Evolutionary conservation across 2,329 filamentous ascomycete genomes (phyloP), one percentile per base, ranked within the genome.

Genomic region (Neofusicoccum sp.): DNA sequence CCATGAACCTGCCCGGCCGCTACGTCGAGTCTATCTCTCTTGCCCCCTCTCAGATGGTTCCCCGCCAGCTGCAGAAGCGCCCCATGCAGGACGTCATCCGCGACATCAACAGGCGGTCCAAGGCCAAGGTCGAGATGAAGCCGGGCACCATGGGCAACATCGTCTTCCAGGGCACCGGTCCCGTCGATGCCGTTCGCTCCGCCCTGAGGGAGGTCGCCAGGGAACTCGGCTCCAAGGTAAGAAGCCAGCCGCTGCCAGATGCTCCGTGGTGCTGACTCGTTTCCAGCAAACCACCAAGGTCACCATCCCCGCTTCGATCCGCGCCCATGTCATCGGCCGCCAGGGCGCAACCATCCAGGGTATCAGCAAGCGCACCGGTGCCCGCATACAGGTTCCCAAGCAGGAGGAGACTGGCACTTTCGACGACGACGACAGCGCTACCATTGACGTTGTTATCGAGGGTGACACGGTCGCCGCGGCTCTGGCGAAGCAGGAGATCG

Each of bases 291-390:
- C 83, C 57, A 82, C 90, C 70, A 88, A 86, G 65, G 86, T 98
- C 51, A 82, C 90, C 2, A 89, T 99, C 65, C 95, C 93, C 57
- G 84, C 88, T 51, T 93, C 91, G 40, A 86, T 91, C 24, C 87
- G 92, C 63, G 86, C 93, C 58, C 89, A 93, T 75, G 93, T 99
- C 75, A 98, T 99, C 73, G 96, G 95, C 68, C 92, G 91, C 71
- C 88, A 89, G 71, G 96, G 96, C 62, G 85, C 91, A 28, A 93
- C 89, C 63, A 96, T 99, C 73, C 93, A 96, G 78, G 85, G 89
- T 48, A 87, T 99, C 58, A 90, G 93, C 77, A 90, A 93, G 75
- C 89, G 89, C 75, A 95, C 92, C 3, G 93, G 93, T 63, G 93
- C 95, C 58, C 87, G 87, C 65, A 93, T 99, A 70, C 91, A 96